phyloP scores from a whole-genome alignment of 2,329 filamentous ascomycete species.

The Capronia epimyces region DNA sequence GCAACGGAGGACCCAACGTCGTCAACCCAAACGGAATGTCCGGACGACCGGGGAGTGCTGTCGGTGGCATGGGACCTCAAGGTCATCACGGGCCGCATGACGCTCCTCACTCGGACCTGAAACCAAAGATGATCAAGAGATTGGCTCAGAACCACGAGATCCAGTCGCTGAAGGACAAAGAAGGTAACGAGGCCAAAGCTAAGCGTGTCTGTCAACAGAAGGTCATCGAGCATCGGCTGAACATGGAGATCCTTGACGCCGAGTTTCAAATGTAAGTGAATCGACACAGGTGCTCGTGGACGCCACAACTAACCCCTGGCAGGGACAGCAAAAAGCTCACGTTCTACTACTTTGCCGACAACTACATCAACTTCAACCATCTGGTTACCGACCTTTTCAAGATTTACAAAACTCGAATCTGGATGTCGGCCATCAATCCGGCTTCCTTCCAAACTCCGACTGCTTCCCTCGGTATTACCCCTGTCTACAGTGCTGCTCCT shows the following conservation, averaged over 20 bases:
- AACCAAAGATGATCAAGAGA: constrained; percentile 94
- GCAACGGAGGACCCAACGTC: constrained; percentile 39
- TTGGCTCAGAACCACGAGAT: constrained; percentile 90
- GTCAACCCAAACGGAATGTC: constrained; percentile 51
- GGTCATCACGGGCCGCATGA: constrained; percentile 69
- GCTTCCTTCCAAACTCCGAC: constrained; percentile 83
- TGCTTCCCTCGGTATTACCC: constrained; percentile 57
- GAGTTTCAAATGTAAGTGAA: constrained; percentile 90
- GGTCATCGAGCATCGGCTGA: constrained; percentile 85
- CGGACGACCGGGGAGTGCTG: constrained; percentile 61
- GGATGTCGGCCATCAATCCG: constrained; percentile 99
- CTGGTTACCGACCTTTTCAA: constrained; percentile 97
- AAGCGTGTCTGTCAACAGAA: constrained; percentile 96
- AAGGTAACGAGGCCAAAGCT: constrained; percentile 94
- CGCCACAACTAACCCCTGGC: constrained; percentile 21
- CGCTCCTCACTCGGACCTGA: constrained; percentile 67
- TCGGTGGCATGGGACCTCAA: constrained; percentile 72
- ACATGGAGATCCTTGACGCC: constrained; percentile 98
- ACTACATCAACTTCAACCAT: constrained; percentile 96
- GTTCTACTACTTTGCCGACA: constrained; percentile 97
- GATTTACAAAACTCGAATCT: constrained; percentile 98
- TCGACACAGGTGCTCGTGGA: constrained; percentile 1
- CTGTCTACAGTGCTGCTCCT: constrained; percentile 32
- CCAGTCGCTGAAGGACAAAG: constrained; percentile 82
- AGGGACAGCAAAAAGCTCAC: constrained; percentile 99